Conservation (phyloP, 345 rosid species). For the Jatropha curcas region DNA sequence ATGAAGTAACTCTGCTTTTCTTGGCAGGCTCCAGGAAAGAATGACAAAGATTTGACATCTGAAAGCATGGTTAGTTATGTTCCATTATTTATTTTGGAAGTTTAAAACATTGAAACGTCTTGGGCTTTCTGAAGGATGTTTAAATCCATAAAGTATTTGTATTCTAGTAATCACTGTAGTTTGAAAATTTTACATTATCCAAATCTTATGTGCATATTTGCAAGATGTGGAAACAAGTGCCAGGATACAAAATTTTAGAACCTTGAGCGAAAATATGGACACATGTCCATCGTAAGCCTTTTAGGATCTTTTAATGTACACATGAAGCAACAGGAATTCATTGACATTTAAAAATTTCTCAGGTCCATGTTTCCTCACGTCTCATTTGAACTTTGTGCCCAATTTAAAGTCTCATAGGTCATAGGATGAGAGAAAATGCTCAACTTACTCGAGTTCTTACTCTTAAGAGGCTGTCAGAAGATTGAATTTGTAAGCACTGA, state of each 20-base stretch:
- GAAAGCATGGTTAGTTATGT: constrained; percentile 86
- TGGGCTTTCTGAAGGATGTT: not conserved
- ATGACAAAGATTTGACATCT: constrained; percentile 85
- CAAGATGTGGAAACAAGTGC: no score
- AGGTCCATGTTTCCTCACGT: not conserved
- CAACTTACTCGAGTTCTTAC: not conserved
- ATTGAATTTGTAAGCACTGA: no score
- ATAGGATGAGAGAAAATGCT: not conserved
- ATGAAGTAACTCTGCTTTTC: constrained; percentile 22
- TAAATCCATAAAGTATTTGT: not conserved
- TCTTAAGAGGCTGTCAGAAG: not conserved
- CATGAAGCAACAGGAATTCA: not conserved
- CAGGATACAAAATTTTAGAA: no score
- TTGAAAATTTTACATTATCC: not conserved
- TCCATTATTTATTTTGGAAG: constrained; percentile 8
- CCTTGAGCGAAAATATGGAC: not conserved
- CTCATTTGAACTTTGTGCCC: not conserved
- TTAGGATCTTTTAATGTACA: not conserved
- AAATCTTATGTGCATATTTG: not conserved
- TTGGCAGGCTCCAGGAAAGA: constrained; percentile 87
- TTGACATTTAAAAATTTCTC: no score
- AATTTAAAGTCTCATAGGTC: not conserved
- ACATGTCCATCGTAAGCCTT: not conserved
- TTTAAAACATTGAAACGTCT: not conserved
- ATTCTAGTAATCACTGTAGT: not conserved